phyloP scores from a whole-genome alignment of 257 asterid genomes.

The Plantago elongata region DNA sequence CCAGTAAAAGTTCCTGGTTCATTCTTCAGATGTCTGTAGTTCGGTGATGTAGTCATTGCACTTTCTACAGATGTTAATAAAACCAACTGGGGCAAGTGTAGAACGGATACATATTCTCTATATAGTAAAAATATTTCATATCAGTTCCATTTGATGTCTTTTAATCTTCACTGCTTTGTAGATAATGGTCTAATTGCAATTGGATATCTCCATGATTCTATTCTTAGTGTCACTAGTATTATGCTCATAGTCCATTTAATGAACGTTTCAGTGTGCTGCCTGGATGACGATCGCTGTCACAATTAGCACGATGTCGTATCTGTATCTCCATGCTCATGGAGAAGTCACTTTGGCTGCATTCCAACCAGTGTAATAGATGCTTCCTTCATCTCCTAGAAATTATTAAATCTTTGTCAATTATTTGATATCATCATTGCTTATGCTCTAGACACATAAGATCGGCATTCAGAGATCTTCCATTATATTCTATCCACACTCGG shows the following conservation, averaged over 20 bases:
- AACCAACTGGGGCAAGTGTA: too few relatives aligned
- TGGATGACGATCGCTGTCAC: constrained; percentile 98
- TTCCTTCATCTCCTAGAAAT: constrained; percentile 43
- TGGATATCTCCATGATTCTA: constrained; percentile 2
- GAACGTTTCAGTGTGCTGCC: constrained; percentile 73
- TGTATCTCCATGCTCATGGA: constrained; percentile 94
- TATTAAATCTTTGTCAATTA: background rate
- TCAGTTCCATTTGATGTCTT: background rate
- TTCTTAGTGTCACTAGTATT: constrained; percentile 13
- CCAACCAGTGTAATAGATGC: constrained; percentile 99
- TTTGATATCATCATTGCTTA: too few relatives aligned
- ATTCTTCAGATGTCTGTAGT: too few relatives aligned
- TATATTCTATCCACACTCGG: background rate
- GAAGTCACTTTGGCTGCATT: constrained; percentile 95
- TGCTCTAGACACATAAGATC: too few relatives aligned
- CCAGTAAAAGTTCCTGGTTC: too few relatives aligned
- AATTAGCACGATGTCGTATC: constrained; percentile 94
- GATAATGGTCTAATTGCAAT: background rate
- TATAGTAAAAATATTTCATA: background rate
- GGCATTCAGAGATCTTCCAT: background rate
- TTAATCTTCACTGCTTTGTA: background rate
- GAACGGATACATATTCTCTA: too few relatives aligned
- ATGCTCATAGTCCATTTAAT: constrained; percentile 27
- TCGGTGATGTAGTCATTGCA: too few relatives aligned
- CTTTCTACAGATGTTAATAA: too few relatives aligned